Evolutionary conservation across 495 filamentous ascomycete genomes (phyloP), one percentile per base, ranked within the genome.

Genomic region (Pyrenula aspistea): DNA sequence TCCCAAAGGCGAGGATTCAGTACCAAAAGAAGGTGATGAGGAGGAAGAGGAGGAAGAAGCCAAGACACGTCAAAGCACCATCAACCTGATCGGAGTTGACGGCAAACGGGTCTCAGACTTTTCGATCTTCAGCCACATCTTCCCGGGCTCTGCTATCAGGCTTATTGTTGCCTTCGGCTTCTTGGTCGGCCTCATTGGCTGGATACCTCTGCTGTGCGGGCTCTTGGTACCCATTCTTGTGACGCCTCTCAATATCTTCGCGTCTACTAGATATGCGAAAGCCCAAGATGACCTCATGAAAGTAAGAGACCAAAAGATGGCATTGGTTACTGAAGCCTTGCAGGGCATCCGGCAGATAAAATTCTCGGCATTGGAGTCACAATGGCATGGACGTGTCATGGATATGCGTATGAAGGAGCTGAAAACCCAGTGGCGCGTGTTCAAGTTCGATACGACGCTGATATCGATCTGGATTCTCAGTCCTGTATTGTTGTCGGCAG

Each of bases 261-360:
- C 80, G 25, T 84, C 86, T 49, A 89, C 83, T 62, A 71, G 71
- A 25, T 92, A 88, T 60, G 69, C 83, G 0, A 70, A 72, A 8
- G 75, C 85, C 11, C 86, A 91, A 61, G 83, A 85, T 56, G 72
- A 74, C 12, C 68, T 94, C 50, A 94, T 94, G 89, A 88, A 87
- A 63, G 71, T 83, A 11, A 76, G 88, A 56, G 89, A 95, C 66
- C 73, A 80, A 50, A 92, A 92, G 63, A 81, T 91, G 75, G 83
- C 77, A 0, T 76, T 91, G 0, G 77, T 95, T 12, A 88, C 86
- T 0, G 89, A 95, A 65, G 88, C 86, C 0, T 70, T 95, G 0
- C 83, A 88, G 59, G 89, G 85, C 53, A 92, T 95, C 55, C 79
- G 89, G 3, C 89, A 94, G 64, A 88, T 95, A 65, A 95, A 95